Evolutionary conservation across 371 early-diverging fungal genomes (phyloP).

Genomic region (Mycotypha africana): DNA sequence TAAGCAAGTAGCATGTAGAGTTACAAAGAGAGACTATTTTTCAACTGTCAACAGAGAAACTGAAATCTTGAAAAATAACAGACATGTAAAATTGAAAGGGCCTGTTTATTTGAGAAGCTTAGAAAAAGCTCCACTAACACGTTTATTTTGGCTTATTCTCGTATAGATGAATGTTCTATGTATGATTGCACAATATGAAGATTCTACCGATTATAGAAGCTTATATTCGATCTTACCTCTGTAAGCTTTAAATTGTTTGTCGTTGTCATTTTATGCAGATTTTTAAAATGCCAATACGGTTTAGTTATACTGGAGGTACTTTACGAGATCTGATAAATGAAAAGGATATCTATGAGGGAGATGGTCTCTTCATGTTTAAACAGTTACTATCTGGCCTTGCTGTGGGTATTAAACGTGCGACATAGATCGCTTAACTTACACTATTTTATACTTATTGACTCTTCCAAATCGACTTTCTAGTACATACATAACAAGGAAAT

Average conservation of each 20-base stretch:
- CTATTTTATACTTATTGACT: too few species aligned
- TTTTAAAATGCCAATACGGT: too few species aligned
- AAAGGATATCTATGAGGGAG: not conserved
- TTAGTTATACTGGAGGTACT: too few species aligned
- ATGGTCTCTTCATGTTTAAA: constrained; percentile 1
- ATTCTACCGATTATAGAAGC: not conserved
- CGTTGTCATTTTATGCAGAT: not conserved
- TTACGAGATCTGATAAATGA: too few species aligned
- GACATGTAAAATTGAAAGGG: constrained; percentile 15
- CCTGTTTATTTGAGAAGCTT: not conserved
- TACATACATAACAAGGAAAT: constrained; percentile 13
- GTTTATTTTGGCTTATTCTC: not conserved
- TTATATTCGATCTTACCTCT: not conserved
- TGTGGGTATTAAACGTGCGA: not conserved
- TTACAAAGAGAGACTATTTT: not conserved
- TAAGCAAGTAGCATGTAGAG: constrained; percentile 3
- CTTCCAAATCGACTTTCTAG: not conserved
- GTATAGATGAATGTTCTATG: constrained; percentile 8
- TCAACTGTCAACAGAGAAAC: not conserved
- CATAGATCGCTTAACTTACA: not conserved
- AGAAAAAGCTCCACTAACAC: not conserved
- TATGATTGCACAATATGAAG: not conserved
- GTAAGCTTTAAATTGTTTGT: not conserved
- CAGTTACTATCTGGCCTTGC: constrained; percentile 6
- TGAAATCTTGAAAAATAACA: constrained; percentile 6